phyloP scores from a whole-genome alignment of 306 rosid genomes.

The Dryas alaskensis region DNA sequence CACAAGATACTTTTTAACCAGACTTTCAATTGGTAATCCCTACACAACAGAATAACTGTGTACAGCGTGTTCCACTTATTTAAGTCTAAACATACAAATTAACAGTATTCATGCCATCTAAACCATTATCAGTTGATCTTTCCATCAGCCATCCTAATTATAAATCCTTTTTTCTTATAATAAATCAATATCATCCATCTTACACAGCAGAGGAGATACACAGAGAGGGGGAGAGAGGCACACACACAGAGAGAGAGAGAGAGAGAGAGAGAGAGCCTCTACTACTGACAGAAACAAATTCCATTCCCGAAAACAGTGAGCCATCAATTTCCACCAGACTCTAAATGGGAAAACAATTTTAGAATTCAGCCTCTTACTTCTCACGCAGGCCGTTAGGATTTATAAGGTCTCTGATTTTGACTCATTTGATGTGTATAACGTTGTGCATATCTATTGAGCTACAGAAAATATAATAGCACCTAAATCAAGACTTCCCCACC shows the following conservation, averaged over 20 bases:
- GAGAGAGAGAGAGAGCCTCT: neutral
- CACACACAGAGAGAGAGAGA: too few relatives aligned
- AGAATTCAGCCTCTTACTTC: neutral
- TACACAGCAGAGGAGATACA: too few relatives aligned
- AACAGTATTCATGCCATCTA: too few relatives aligned
- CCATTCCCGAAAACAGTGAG: neutral
- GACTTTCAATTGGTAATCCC: too few relatives aligned
- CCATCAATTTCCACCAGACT: neutral
- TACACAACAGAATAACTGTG: too few relatives aligned
- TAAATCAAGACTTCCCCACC: neutral
- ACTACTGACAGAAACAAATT: neutral
- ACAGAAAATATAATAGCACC: neutral
- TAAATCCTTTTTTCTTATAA: neutral
- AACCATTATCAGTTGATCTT: too few relatives aligned
- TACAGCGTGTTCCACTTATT: too few relatives aligned
- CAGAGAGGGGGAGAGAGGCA: too few relatives aligned
- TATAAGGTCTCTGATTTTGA: neutral
- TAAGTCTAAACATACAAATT: too few relatives aligned
- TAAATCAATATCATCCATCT: neutral
- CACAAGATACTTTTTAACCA: too few relatives aligned
- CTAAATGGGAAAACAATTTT: neutral
- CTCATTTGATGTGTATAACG: neutral
- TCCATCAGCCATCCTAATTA: neutral
- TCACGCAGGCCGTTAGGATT: neutral
- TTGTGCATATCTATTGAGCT: neutral